Conservation (phyloP, 441 rosid genomes). For the Gossypium davidsonii region DNA sequence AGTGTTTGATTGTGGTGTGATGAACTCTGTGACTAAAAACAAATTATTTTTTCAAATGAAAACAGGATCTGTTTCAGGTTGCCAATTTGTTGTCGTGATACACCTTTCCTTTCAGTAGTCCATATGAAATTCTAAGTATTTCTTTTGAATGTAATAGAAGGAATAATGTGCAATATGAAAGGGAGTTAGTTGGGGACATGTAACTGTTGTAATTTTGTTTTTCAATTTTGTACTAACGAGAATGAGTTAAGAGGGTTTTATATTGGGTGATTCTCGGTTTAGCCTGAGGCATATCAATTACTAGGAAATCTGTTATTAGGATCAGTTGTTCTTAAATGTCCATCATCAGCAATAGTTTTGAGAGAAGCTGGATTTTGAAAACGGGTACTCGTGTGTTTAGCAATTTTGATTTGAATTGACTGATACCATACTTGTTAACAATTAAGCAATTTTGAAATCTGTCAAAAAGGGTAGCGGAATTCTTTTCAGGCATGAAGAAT, state of each 20-base stretch:
- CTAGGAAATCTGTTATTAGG: background rate
- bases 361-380: background rate
- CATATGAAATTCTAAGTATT: background rate
- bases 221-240: background rate
- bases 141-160: background rate
- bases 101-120: background rate
- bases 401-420: background rate
- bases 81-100: background rate
- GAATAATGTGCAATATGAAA: background rate
- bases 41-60: background rate
- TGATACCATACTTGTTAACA: background rate
- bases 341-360: background rate
- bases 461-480: background rate
- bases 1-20: constrained; percentile 8
- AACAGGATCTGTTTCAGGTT: background rate
- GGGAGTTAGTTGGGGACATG: background rate
- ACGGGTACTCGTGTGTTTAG: background rate
- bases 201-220: background rate
- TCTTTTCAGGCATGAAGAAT: background rate
- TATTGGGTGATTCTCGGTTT: background rate
- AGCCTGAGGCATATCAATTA: background rate
- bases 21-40: background rate
- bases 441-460: background rate
- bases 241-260: background rate
- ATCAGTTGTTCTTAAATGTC: background rate